Conservation (phyloP, 169 alveolate species). For the Plasmodium fragile region DNA sequence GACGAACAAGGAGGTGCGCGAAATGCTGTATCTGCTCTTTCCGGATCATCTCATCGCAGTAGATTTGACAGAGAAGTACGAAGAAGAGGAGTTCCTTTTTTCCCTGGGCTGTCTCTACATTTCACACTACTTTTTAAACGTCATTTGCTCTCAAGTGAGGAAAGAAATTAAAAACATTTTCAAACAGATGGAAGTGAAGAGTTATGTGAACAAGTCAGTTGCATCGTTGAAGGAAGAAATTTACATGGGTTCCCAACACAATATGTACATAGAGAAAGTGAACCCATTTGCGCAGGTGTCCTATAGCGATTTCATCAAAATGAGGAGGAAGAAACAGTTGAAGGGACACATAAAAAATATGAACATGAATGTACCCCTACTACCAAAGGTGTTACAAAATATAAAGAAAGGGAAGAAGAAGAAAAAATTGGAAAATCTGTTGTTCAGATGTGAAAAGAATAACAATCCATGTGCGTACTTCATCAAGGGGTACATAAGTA, state of each 20-base stretch:
- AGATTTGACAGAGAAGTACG: slow-evolving; percentile 7
- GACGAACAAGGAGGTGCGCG: not conserved
- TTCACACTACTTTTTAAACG: slow-evolving; percentile 57
- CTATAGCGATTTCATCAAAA: slow-evolving; percentile 4
- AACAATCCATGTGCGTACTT: slow-evolving; percentile 14
- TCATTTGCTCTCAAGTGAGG: slow-evolving; percentile 47
- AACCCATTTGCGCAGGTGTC: slow-evolving; percentile 23
- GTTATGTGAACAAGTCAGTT: slow-evolving; percentile 6
- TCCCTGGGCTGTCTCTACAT: slow-evolving; percentile 34
- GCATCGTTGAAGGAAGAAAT: slow-evolving; percentile 32
- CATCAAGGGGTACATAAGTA: slow-evolving; percentile 22
- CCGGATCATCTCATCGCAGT: not conserved
- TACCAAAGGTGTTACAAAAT: slow-evolving; percentile 40
- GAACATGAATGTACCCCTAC: slow-evolving; percentile 29
- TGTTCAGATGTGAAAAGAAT: not conserved
- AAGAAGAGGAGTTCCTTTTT: slow-evolving; percentile 43
- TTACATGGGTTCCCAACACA: slow-evolving; percentile 43
- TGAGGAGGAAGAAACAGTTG: slow-evolving; percentile 16
- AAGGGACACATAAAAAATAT: slow-evolving; percentile 15
- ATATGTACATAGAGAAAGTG: slow-evolving; percentile 42
- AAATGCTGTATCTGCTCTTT: slow-evolving; percentile 17
- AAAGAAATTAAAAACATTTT: slow-evolving; percentile 57
- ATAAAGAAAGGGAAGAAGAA: slow-evolving; percentile 29
- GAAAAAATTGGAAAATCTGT: not conserved
- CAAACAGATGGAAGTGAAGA: slow-evolving; percentile 25